Base-by-base conservation (phyloP, 2,329 filamentous ascomycete genomes). In the Dothideomycetidae sp. region DNA sequence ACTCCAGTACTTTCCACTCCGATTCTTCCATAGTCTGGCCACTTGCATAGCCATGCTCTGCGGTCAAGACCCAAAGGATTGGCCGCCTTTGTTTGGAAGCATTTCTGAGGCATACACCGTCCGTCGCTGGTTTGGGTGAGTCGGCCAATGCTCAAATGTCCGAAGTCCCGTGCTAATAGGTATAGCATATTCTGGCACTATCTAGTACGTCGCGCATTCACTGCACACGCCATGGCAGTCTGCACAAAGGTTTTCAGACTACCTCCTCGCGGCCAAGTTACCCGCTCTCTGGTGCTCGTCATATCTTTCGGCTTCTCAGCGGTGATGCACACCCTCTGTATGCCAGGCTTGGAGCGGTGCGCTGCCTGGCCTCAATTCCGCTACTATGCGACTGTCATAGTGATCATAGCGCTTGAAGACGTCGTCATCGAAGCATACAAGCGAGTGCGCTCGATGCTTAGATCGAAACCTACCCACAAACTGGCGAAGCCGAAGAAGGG, bases 141-240 rank as follows among this genome's bases (percentile, higher is more conserved):
- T 38, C 5, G n/a, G 21, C 21, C 21, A 26, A 26, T 26, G n/a
- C n/a, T n/a, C n/a, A n/a, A n/a, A n/a, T n/a, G n/a, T n/a, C n/a
- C n/a, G n/a, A n/a, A n/a, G n/a, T n/a, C n/a, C n/a, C n/a, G n/a
- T 9, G 23, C 35, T 37, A 15, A 37, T 14, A 15, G n/a, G n/a
- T 16, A 5, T 13, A 38, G 36, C 5, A n/a, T 15, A 13, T 38
- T 38, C 36, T 38, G 36, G 36, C 36, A 38, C 18, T 19, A 29
- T n/a, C 19, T 31, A 4, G 33, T 32, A 10, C 36, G 36, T 17
- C 31, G 33, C 29, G 16, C 29, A 3, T 32, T 38, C 13, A 38
- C 36, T 13, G 9, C 29, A 10, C 36, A 31, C 18, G 29, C 36
- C 31, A 21, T 21, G 3, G 15, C 18, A 2, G 5, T 32, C 12